Conservation (phyloP, 2,329 filamentous ascomycete genomes). For the Elsinoe australis region DNA sequence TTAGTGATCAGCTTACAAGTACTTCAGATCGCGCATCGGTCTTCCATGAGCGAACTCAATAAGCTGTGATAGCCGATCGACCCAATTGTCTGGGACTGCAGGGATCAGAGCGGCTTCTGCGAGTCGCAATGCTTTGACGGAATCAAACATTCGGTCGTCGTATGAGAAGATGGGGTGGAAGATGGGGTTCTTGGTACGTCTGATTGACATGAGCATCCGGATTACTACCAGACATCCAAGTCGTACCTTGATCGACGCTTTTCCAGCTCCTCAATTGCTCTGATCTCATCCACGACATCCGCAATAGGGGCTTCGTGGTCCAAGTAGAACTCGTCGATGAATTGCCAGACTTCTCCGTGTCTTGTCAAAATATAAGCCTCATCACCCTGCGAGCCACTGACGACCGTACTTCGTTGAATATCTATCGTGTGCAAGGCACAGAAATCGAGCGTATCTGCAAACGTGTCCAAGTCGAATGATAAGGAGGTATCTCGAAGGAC, state of each 20-base stretch:
- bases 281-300: not conserved
- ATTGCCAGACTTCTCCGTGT: not conserved
- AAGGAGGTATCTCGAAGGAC: not conserved
- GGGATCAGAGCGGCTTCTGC: not conserved
- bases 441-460: not conserved
- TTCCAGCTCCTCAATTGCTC: not conserved
- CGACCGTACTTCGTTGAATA: not conserved
- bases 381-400: not conserved
- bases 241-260: not conserved
- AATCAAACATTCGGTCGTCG: not conserved
- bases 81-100: not conserved
- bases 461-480: not conserved
- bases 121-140: not conserved
- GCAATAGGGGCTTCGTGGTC: not conserved
- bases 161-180: too few relatives aligned
- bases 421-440: not conserved
- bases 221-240: too few relatives aligned
- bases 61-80: not conserved
- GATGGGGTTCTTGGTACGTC: too few relatives aligned
- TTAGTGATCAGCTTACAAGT: not conserved
- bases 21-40: not conserved
- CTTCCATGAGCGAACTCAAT: not conserved
- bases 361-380: not conserved
- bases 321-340: not conserved
- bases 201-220: too few relatives aligned